Conservation (phyloP, 305 asterid genomes). For the Rubia peregrina region DNA sequence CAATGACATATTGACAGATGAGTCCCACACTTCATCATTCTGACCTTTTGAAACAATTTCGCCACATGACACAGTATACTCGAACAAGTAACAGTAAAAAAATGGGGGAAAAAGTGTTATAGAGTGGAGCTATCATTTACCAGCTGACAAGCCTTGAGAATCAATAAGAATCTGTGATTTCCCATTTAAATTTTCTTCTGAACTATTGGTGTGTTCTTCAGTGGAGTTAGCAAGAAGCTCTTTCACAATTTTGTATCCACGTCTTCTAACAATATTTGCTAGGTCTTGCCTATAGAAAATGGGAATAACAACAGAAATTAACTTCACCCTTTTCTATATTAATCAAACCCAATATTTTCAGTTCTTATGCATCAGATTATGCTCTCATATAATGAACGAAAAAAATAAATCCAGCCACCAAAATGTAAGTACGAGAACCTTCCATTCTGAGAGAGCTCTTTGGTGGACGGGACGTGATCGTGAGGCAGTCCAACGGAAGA, state of each 20-base stretch:
- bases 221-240: slow-evolving; percentile 49
- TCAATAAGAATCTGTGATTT: slow-evolving; percentile 21
- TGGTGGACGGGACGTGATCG: slow-evolving; percentile 65
- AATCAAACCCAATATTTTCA: neutral
- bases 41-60: slow-evolving; percentile 52
- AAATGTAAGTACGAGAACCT: slow-evolving; percentile 36
- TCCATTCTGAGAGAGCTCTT: slow-evolving; percentile 66
- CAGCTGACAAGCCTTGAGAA: slow-evolving; percentile 30
- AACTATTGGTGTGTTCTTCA: slow-evolving; percentile 6
- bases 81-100: slow-evolving; percentile 4
- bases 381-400: neutral
- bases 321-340: neutral
- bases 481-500: slow-evolving; percentile 62
- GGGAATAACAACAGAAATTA: neutral
- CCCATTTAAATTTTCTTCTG: slow-evolving; percentile 30
- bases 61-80: slow-evolving; percentile 21
- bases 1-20: slow-evolving; percentile 28
- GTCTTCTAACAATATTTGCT: slow-evolving; percentile 80
- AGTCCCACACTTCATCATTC: slow-evolving; percentile 35
- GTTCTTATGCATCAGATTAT: neutral
- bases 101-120: slow-evolving; percentile 1
- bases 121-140: slow-evolving; percentile 15
- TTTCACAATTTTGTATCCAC: slow-evolving; percentile 72
- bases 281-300: slow-evolving; percentile 66
- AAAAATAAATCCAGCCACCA: neutral